Evolutionary conservation across 257 asterid species (phyloP).

Genomic region (Ligustrum vulgare): DNA sequence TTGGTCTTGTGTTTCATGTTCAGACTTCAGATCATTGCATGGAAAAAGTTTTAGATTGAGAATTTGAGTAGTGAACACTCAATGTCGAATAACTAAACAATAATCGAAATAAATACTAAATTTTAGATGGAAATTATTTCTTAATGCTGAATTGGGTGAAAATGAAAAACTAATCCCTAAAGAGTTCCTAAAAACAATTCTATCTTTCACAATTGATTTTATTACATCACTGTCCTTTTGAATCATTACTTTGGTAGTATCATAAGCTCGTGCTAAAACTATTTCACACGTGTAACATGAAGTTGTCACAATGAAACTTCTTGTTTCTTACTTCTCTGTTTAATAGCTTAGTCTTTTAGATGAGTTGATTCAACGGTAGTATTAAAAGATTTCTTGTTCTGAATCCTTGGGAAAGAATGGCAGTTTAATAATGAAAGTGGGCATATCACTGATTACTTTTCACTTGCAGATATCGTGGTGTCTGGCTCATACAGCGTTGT

Average conservation of each 20-base stretch:
- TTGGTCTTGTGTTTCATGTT: not conserved
- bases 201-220: not conserved
- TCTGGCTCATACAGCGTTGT: conserved; percentile 64
- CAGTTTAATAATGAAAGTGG: not conserved
- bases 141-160: not conserved
- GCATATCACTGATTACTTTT: not conserved
- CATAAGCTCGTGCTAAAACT: not conserved
- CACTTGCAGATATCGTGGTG: conserved; percentile 52
- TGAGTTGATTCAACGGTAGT: not conserved
- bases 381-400: not conserved
- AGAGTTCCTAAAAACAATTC: not conserved
- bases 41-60: not conserved
- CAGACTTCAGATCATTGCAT: not conserved
- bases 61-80: not conserved
- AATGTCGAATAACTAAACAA: not conserved
- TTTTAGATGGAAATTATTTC: not conserved
- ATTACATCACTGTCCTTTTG: not conserved
- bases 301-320: not conserved
- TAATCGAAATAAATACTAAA: not conserved
- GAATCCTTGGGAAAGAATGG: not conserved
- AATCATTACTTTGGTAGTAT: not conserved
- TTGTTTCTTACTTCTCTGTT: no score
- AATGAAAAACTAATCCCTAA: not conserved
- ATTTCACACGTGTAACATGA: not conserved
- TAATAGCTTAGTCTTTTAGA: not conserved